phyloP scores from a whole-genome alignment of 1,284 basidiomycete species.

The Rhodotorula sp. region DNA sequence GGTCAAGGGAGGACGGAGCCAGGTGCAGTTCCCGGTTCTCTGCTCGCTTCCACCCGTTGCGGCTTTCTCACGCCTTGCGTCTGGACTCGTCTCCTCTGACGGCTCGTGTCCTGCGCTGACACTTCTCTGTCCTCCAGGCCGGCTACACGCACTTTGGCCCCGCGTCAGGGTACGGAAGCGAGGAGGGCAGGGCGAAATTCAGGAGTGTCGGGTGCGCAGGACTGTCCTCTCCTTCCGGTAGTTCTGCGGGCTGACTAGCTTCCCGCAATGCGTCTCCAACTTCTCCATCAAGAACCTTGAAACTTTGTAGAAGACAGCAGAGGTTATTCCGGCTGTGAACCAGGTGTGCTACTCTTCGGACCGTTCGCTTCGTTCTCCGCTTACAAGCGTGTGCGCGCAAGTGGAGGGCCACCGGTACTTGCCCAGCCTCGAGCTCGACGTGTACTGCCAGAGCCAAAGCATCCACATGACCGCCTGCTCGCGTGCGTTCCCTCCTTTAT shows the following conservation, averaged over 20 bases:
- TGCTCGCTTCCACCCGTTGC: not conserved
- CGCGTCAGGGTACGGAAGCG: slow-evolving; percentile 50
- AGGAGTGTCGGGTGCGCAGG: not conserved
- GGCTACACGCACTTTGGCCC: slow-evolving; percentile 17
- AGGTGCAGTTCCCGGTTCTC: not conserved
- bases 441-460: slow-evolving; percentile 64
- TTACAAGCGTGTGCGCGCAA: not conserved
- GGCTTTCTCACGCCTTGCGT: not conserved
- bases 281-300: slow-evolving; percentile 22
- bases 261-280: slow-evolving; percentile 58
- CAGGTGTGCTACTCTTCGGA: slow-evolving; percentile 51
- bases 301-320: slow-evolving; percentile 54
- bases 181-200: slow-evolving; percentile 48
- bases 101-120: not conserved
- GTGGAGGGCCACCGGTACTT: slow-evolving; percentile 36
- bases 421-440: slow-evolving; percentile 65
- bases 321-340: slow-evolving; percentile 65
- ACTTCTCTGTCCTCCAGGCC: not conserved
- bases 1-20: too few relatives aligned
- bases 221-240: not conserved
- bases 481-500: slow-evolving; percentile 72
- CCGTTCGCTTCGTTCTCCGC: too few relatives aligned
- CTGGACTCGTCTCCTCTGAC: too few relatives aligned
- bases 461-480: slow-evolving; percentile 78
- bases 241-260: too few relatives aligned